Base-by-base conservation (phyloP, 306 rosid species). In the Vigna radiata region DNA sequence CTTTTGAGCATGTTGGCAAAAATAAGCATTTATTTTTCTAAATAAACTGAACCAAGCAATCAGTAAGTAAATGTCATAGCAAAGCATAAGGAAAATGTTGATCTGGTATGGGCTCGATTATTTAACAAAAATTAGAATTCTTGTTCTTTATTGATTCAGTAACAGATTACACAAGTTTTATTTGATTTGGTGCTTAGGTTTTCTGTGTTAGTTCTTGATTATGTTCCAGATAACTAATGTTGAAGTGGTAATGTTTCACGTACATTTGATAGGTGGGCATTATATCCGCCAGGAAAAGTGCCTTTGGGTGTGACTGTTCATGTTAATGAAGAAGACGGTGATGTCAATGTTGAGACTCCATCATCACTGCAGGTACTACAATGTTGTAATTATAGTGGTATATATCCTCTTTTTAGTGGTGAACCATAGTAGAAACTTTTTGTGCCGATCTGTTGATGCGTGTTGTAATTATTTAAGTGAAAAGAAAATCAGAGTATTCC, bases 201-300 rank as follows among this genome's bases (percentile, higher is more conserved):
- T 70, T 25, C 8, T 67, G 68, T 58, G 74, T 44, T 68, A 9
- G 62, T 58, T 7, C 44, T 39, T 43, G 48, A 48, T 77, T 53
- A 16, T 48, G 74, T 63, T 67, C 55, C 36, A 58, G 52, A 74
- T 85, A 76, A 56, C 46, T 77, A 65, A 81, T 69, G 47, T 66
- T 50, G 48, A 59, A 72, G 76, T 65, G 79, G 66, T 47, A 37
- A 77, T 81, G 29, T 65, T 64, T 78, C 70, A 55, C 79, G 61
- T 65, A 43, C 83, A 62, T 81, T 84, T 67, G 84, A 82, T 84
- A 95, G 99, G 87, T 95, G 99, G 97, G 99, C 97, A 53, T 62
- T 95, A 76, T 95, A 95, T 88, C 97, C 99, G 85, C 99, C 99
- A 14, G 99, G 99, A 67, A 95, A 83, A 84, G 99, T 95, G 63